Base-by-base conservation (phyloP, 2,329 filamentous ascomycete species). In the Venturia effusa region DNA sequence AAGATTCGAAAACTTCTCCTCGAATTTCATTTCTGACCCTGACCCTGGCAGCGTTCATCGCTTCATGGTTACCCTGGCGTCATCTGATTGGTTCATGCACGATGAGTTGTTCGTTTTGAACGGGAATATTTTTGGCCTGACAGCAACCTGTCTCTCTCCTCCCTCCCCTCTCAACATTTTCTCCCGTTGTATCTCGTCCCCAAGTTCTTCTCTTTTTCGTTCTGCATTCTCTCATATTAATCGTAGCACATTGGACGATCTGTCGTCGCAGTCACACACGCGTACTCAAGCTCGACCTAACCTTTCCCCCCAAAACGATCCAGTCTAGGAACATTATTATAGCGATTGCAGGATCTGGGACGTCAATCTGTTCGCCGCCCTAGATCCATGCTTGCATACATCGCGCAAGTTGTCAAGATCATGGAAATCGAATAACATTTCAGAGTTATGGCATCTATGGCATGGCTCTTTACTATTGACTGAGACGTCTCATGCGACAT, bases 21-120 rank as follows among this genome's bases (percentile, higher is more conserved):
- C 15, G 10, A 8, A 39, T 8, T 39, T 27, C 22, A 51, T 15
- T 13, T 27, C 22, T 22, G n/a, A 10, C 45, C 13, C 45, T 24
- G 11, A 51, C 45, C 45, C 45, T 15, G n/a, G 45, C 45, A 27
- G 45, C 22, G 45, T 51, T 51, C 45, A 51, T 51, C 22, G 45
- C 45, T 27, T 24, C 22, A 27, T 8, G 24, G 11, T 11, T 51
- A 51, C 22, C 45, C 45, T 51, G 45, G 2, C 27, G 5, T 34
- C 27, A 15, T 34, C 30, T 57, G 51, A 57, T 57, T 57, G 51
- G 51, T 22, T 57, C 19, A 57, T 57, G 51, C 51, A 57, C 51
- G 51, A 57, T 57, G 51, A 57, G 51, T 57, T 57, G 51, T 57
- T 57, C 51, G 30, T 51, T 51, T 51, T 13, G 45, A 51, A 51